Evolutionary conservation across 1,284 basidiomycete genomes (phyloP), one percentile per base, ranked within the genome.

Genomic region (Trichosporon sp.): DNA sequence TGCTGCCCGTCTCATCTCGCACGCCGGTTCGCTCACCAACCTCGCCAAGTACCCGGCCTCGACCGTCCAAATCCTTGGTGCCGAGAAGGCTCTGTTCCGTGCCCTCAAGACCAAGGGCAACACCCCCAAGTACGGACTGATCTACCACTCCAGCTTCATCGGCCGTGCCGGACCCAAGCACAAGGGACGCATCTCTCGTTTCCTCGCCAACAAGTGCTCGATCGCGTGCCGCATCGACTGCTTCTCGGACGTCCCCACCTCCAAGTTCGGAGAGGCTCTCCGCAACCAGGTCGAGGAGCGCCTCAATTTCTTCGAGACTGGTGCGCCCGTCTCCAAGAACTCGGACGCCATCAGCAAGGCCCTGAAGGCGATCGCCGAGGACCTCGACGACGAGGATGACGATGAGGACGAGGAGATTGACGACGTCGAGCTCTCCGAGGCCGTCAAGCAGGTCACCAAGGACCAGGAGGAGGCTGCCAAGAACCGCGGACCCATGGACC

Each of bases 81-180:
- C 97, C 15, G 96, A 99, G 85, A 99, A 99, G 86, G 96, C 96
- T 7, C 87, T 99, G 64, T 99, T 99, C 89, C 88, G 97, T 73
- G 97, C 96, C 3, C 86, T 99, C 75, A 99, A 99, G 86, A 98
- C 97, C 70, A 99, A 98, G 85, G 95, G 98, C 80, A 95, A 98
- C 85, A 98, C 96, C 69, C 96, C 95, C 64, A 99, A 99, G 85
- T 98, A 98, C 80, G 95, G 95, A 79, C 88, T 96, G 62, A 87
- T 97, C 76, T 96, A 95, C 83, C 93, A 96, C 84, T 94, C 92
- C 18, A 89, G 93, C 21, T 98, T 95, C 86, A 99, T 99, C 79
- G 94, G 95, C 25, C 91, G 96, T 65, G 95, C 97, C 3, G 92
- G 91, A 18, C 88, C 94, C 68, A 97, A 97, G 85, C 91, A 95